These are phyloP conservation scores for Rutidosis leptorrhynchoides DNA, from an alignment of 129 eudicot species.

Conservation along the genomic window DNA sequence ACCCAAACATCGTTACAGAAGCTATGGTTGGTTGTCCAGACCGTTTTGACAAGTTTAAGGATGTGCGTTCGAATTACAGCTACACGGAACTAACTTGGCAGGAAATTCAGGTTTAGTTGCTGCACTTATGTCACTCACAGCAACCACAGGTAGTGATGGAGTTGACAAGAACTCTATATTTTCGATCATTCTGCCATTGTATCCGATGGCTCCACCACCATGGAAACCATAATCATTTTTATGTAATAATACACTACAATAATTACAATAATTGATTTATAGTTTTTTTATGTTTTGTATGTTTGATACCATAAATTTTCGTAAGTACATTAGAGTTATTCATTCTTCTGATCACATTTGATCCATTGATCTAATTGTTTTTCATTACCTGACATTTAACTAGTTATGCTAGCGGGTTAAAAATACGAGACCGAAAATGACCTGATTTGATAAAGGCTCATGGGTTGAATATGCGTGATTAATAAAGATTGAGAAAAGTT, in stretches of 20 bases:
- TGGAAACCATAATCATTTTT: conserved; percentile 62
- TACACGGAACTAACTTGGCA: conserved; percentile 82
- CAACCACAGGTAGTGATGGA: conserved; percentile 44
- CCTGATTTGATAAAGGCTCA: too few species aligned
- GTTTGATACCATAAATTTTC: neutral
- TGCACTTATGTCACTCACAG: conserved; percentile 69
- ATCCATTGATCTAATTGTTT: too few species aligned
- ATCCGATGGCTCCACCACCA: conserved; percentile 65
- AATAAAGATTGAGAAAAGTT: too few species aligned
- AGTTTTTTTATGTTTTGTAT: neutral
- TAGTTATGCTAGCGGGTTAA: too few species aligned
- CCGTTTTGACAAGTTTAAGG: conserved; percentile 52
- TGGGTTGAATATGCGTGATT: too few species aligned
- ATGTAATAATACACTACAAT: neutral
- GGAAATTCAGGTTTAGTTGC: conserved; percentile 88
- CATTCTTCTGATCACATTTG: neutral
- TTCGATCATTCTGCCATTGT: conserved; percentile 70
- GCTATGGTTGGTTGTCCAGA: conserved; percentile 98
- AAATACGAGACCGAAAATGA: too few species aligned
- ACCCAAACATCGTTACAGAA: conserved; percentile 64
- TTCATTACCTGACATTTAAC: too few species aligned
- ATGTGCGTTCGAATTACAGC: conserved; percentile 45
- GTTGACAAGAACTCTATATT: conserved; percentile 67
- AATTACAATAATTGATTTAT: conserved; percentile 3
- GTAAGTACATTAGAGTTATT: neutral